These are phyloP conservation scores for Sutorius eximius DNA, from an alignment of 1,284 basidiomycete species.

Conservation along the genomic window DNA sequence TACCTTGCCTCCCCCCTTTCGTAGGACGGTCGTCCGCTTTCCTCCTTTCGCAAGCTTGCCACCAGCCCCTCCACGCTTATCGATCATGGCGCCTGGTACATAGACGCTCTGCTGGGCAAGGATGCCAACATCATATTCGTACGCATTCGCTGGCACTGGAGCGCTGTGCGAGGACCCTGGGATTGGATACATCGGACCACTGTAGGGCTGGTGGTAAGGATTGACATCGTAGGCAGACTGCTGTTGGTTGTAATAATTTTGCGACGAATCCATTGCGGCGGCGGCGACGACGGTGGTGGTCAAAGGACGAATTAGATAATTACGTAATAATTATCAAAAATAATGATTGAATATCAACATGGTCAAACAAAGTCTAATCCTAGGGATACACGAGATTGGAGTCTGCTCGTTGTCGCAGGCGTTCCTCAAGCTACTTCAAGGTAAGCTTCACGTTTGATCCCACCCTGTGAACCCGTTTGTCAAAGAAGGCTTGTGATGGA, in stretches of 20 bases:
- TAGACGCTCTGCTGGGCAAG: conserved; percentile 86
- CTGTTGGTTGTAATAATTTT: conserved; percentile 40
- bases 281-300: neutral
- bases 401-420: conserved; percentile 35
- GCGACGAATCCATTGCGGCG: conserved; percentile 29
- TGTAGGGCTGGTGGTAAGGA: conserved; percentile 76
- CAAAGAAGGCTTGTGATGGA: neutral
- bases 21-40: conserved; percentile 90
- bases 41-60: conserved; percentile 87
- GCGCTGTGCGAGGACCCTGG: conserved; percentile 67
- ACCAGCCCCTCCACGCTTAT: conserved; percentile 80
- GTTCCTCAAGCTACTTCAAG: conserved; percentile 51
- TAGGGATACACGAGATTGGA: conserved; percentile 4
- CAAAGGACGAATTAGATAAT: conserved; percentile 1
- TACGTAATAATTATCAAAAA: conserved; percentile 20
- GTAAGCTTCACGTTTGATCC: conserved; percentile 39
- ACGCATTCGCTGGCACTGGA: conserved; percentile 85
- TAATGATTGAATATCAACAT: conserved; percentile 27
- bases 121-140: conserved; percentile 86
- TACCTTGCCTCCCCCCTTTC: conserved; percentile 92
- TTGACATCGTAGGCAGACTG: conserved; percentile 62
- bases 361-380: conserved; percentile 24
- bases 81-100: conserved; percentile 84
- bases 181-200: conserved; percentile 69
- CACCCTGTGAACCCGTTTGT: neutral